Conservation (phyloP, 495 filamentous ascomycete species). For the Penicillium arizonense region DNA sequence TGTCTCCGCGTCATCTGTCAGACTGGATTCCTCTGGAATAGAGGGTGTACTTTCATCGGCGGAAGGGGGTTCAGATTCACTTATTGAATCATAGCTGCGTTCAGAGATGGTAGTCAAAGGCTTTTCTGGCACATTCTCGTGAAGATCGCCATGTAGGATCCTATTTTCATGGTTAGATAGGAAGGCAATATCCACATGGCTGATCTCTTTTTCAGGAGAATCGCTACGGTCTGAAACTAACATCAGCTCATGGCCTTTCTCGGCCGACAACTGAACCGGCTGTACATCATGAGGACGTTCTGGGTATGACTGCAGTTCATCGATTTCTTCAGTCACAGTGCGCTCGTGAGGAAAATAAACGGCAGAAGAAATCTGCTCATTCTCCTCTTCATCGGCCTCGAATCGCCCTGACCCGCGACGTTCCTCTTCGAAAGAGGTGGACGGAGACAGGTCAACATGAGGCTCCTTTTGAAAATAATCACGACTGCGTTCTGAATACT, state of each 20-base stretch:
- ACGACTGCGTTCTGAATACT: slow-evolving; percentile 33
- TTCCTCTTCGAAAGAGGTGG: slow-evolving; percentile 29
- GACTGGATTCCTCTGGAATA: slow-evolving; percentile 48
- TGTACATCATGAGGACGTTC: slow-evolving; percentile 37
- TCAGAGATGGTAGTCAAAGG: slow-evolving; percentile 36
- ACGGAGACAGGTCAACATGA: slow-evolving; percentile 17
- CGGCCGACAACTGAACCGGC: slow-evolving; percentile 33
- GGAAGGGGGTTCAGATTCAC: slow-evolving; percentile 60
- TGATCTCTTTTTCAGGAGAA: slow-evolving; percentile 34
- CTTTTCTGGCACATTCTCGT: slow-evolving; percentile 36
- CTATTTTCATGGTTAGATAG: slow-evolving; percentile 60
- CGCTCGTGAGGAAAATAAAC: slow-evolving; percentile 88
- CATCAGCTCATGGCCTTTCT: slow-evolving; percentile 30
- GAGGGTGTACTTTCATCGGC: slow-evolving; percentile 54
- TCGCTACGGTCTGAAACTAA: slow-evolving; percentile 30
- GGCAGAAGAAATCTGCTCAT: slow-evolving; percentile 93
- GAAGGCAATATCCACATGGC: slow-evolving; percentile 61
- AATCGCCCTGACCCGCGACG: slow-evolving; percentile 44
- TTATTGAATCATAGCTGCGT: slow-evolving; percentile 46
- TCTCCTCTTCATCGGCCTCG: slow-evolving; percentile 80
- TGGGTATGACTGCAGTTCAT: slow-evolving; percentile 45
- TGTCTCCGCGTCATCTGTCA: slow-evolving; percentile 59
- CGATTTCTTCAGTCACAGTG: slow-evolving; percentile 31
- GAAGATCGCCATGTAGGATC: slow-evolving; percentile 59
- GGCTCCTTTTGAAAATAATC: slow-evolving; percentile 30